These are phyloP conservation scores for Pseudocercospora pini-densiflorae DNA, from an alignment of 2,329 filamentous ascomycete species.

Conservation along the genomic window DNA sequence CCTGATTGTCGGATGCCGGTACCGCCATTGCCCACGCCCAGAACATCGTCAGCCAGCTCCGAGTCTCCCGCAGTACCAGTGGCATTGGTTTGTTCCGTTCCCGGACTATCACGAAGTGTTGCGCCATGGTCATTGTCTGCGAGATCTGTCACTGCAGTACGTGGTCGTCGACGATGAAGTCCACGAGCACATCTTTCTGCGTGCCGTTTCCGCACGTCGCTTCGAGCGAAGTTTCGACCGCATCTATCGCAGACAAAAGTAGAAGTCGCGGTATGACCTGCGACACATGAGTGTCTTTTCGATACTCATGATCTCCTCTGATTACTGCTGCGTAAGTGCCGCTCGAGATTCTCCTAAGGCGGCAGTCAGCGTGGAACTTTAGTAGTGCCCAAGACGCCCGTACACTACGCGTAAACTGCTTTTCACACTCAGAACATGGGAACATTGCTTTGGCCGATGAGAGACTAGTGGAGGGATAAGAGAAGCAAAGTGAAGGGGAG, in stretches of 20 bases:
- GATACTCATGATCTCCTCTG: neutral
- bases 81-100: neutral
- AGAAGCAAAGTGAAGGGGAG: neutral
- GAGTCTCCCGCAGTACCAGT: neutral
- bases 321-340: constrained; percentile 11
- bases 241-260: constrained; percentile 2
- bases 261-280: neutral
- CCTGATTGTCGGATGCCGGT: neutral
- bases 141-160: neutral
- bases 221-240: constrained; percentile 5
- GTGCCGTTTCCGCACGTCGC: constrained; percentile 8
- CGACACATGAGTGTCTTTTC: neutral
- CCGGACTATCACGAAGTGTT: neutral
- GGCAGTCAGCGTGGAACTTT: neutral
- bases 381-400: neutral
- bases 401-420: constrained; percentile 5
- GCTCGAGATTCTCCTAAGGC: constrained; percentile 9
- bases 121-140: neutral
- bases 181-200: constrained; percentile 7
- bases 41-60: neutral
- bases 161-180: constrained; percentile 2
- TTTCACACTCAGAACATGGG: constrained; percentile 3
- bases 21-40: neutral
- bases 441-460: neutral
- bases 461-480: neutral